phyloP scores from a whole-genome alignment of 106 monocot genomes.

The Agapanthus africanus region DNA sequence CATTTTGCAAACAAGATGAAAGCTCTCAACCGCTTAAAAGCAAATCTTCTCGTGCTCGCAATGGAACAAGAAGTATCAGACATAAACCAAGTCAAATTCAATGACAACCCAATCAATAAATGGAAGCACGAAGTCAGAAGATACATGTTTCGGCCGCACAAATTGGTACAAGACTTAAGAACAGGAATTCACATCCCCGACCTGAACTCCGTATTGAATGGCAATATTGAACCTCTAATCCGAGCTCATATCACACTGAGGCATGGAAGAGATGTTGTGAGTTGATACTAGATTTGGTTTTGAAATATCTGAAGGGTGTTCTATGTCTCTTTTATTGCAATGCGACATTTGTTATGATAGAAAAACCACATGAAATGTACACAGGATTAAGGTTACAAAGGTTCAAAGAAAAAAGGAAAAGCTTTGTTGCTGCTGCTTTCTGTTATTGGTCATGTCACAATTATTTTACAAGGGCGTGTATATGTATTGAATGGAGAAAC shows the following conservation, averaged over 20 bases:
- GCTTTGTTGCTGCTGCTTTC: too few species aligned
- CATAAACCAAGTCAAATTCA: conserved; percentile 14
- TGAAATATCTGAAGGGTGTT: too few species aligned
- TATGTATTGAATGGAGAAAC: too few species aligned
- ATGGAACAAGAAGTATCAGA: conserved; percentile 28
- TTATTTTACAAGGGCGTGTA: too few species aligned
- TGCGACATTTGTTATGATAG: too few species aligned
- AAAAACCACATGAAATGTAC: too few species aligned
- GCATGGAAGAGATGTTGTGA: conserved; percentile 23
- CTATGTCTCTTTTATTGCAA: too few species aligned
- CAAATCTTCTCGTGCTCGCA: conserved; percentile 58
- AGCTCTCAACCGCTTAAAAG: conserved; percentile 66
- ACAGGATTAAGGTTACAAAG: too few species aligned
- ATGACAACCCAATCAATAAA: background rate
- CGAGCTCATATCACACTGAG: conserved; percentile 42
- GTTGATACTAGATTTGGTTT: background rate
- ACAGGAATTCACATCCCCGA: conserved; percentile 58
- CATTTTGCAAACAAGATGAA: conserved; percentile 70
- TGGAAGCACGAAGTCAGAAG: conserved; percentile 35
- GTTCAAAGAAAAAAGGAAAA: too few species aligned
- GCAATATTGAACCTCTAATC: conserved; percentile 67
- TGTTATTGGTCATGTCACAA: too few species aligned
- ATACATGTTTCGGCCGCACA: conserved; percentile 53
- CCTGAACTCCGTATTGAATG: conserved; percentile 58
- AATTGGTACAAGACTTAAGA: conserved; percentile 53